Percentiles rank a stretch among this genome's conserved stretches.
Conservation (phyloP, 208 protist genomes). For the Acanthamoeba rhysodes region DNA sequence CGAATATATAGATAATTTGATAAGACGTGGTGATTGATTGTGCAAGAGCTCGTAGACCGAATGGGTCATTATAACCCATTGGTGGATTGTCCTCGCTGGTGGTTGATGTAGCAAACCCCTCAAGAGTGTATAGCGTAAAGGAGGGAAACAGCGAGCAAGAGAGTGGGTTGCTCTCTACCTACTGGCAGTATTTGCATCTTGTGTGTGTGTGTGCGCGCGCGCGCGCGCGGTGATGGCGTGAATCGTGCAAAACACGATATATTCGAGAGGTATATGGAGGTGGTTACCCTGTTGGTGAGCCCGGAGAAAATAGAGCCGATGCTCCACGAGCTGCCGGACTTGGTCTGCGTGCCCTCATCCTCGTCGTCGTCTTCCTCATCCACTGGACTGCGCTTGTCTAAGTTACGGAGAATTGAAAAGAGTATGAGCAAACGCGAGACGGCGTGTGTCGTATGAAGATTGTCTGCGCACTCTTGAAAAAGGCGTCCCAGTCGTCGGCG, state of each 20-base stretch:
- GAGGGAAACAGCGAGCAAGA: constrained; percentile 58
- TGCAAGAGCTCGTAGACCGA: constrained; percentile 3
- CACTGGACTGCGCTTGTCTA: constrained; percentile 45
- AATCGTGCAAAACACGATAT: background rate
- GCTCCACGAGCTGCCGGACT: constrained; percentile 68
- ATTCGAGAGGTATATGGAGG: background rate
- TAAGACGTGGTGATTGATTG: constrained; percentile 87
- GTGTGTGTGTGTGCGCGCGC: background rate
- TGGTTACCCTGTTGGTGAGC: constrained; percentile 67
- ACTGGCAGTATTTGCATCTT: constrained; percentile 69
- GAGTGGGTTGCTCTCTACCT: constrained; percentile 62
- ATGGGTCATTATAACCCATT: background rate
- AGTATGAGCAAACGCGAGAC: background rate
- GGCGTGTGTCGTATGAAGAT: background rate
- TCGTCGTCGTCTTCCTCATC: constrained; percentile 76
- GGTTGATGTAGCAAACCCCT: background rate
- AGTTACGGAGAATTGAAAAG: too few relatives aligned
- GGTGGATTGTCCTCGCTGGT: background rate
- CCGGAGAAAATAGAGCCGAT: constrained; percentile 72
- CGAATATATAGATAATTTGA: constrained; percentile 87
- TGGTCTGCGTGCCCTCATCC: background rate
- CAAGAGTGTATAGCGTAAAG: background rate
- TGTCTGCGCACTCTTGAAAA: constrained; percentile 41
- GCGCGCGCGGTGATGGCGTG: background rate
- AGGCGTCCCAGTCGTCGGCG: constrained; percentile 35